Percentiles rank a stretch among this genome's conserved stretches.
Evolutionary conservation across 768 basidiomycete species (phyloP).

Genomic region (Tricholomella constricta): DNA sequence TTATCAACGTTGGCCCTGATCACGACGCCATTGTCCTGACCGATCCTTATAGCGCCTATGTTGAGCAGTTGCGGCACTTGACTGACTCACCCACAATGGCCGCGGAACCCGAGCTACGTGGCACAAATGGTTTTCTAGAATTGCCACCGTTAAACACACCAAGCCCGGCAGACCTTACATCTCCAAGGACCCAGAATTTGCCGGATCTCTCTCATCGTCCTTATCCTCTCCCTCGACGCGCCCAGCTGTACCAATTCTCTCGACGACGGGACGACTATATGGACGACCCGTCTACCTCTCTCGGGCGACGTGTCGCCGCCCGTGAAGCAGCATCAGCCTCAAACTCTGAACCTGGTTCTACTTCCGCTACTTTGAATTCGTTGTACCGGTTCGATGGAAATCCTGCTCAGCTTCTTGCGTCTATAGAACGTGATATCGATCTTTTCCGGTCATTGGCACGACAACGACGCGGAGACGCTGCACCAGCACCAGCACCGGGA

Average conservation of each 20-base stretch:
- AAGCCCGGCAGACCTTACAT: slow-evolving; percentile 1
- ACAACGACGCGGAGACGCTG: slow-evolving; percentile 28
- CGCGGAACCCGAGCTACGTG: not conserved
- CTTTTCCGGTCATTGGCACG: slow-evolving; percentile 17
- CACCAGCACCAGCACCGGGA: slow-evolving; percentile 13
- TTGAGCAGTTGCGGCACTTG: not conserved
- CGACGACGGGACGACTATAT: slow-evolving; percentile 24
- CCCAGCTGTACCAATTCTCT: slow-evolving; percentile 22
- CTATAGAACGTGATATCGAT: slow-evolving; percentile 29
- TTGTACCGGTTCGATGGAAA: slow-evolving; percentile 12
- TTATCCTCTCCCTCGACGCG: slow-evolving; percentile 23
- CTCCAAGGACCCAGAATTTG: not conserved
- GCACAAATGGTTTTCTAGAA: not conserved
- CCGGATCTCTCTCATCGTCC: not conserved
- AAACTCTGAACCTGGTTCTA: slow-evolving; percentile 1
- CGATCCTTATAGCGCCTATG: slow-evolving; percentile 13
- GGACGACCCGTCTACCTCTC: slow-evolving; percentile 38
- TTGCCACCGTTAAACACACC: slow-evolving; percentile 2
- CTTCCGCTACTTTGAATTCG: slow-evolving; percentile 10
- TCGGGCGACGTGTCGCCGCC: slow-evolving; percentile 43
- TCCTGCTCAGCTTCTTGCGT: slow-evolving; percentile 12
- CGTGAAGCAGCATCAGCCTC: slow-evolving; percentile 34
- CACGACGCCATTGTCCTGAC: slow-evolving; percentile 40
- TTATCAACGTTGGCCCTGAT: slow-evolving; percentile 39
- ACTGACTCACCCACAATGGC: not conserved